Conservation (phyloP, 768 basidiomycete genomes). For the Kwoniella botswanensis region DNA sequence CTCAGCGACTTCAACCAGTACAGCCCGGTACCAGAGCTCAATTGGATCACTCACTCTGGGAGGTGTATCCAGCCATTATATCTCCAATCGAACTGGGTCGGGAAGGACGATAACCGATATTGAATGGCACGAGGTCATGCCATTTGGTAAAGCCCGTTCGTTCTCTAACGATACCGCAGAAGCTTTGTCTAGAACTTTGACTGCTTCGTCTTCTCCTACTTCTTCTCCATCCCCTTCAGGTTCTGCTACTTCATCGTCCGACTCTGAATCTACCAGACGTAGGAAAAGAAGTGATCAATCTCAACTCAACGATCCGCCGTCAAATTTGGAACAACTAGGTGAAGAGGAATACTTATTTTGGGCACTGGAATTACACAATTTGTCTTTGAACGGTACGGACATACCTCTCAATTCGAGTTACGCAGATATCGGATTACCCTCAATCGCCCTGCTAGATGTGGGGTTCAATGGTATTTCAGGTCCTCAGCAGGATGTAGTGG, state of each 20-base stretch:
- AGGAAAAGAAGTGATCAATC: neutral
- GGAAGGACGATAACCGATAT: constrained; percentile 45
- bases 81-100: constrained; percentile 21
- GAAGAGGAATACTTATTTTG: constrained; percentile 44
- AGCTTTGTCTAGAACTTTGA: constrained; percentile 15
- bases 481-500: constrained; percentile 51
- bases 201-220: neutral
- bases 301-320: constrained; percentile 16
- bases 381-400: constrained; percentile 52
- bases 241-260: constrained; percentile 1
- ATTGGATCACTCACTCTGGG: constrained; percentile 47
- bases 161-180: constrained; percentile 12
- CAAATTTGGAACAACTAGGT: constrained; percentile 23
- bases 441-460: constrained; percentile 50
- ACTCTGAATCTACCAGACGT: neutral
- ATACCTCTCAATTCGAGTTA: constrained; percentile 46
- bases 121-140: constrained; percentile 52
- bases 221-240: constrained; percentile 4
- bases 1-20: constrained; percentile 31
- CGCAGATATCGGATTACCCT: constrained; percentile 27
- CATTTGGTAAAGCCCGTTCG: constrained; percentile 35
- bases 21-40: constrained; percentile 21
- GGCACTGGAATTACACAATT: constrained; percentile 40
- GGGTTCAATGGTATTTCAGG: constrained; percentile 54
- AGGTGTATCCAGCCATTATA: constrained; percentile 41